Conservation (phyloP, 805 yeast species). For the Kuraishia cidri region DNA sequence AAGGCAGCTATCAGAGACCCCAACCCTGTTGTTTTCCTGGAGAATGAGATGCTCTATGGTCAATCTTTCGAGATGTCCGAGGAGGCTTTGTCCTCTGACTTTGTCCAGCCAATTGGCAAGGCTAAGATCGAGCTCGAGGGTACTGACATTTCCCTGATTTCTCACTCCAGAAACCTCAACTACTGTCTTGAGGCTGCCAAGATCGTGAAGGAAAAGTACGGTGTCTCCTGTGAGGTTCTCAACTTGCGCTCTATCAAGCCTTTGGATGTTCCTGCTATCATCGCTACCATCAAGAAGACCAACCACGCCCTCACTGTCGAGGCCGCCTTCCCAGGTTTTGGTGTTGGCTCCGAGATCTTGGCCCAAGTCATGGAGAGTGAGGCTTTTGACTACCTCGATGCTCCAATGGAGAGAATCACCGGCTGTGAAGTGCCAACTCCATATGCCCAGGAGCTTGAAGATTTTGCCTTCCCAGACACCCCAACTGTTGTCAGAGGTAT, state of each 20-base stretch:
- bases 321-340: slow-evolving; percentile 96
- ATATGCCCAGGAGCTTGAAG: slow-evolving; percentile 92
- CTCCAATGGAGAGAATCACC: slow-evolving; percentile 97
- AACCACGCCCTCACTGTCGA: slow-evolving; percentile 94
- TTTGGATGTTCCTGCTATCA: slow-evolving; percentile 78
- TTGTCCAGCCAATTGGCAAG: slow-evolving; percentile 85
- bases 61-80: slow-evolving; percentile 84
- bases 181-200: slow-evolving; percentile 89
- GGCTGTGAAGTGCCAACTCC: slow-evolving; percentile 99
- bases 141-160: slow-evolving; percentile 78
- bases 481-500: slow-evolving; percentile 83
- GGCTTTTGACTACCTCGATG: slow-evolving; percentile 96
- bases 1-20: slow-evolving; percentile 99
- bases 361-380: slow-evolving; percentile 98
- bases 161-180: slow-evolving; percentile 88
- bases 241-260: slow-evolving; percentile 98
- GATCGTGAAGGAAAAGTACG: slow-evolving; percentile 71
- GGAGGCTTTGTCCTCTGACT: slow-evolving; percentile 84
- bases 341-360: slow-evolving; percentile 97
- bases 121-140: slow-evolving; percentile 96
- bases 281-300: slow-evolving; percentile 90
- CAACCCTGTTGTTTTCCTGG: slow-evolving; percentile 92
- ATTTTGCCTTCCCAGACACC: slow-evolving; percentile 97
- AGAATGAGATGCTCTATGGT: slow-evolving; percentile 92
- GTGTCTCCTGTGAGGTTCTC: slow-evolving; percentile 86